phyloP scores from a whole-genome alignment of 2,329 filamentous ascomycete genomes.

The Fusarium setosum region DNA sequence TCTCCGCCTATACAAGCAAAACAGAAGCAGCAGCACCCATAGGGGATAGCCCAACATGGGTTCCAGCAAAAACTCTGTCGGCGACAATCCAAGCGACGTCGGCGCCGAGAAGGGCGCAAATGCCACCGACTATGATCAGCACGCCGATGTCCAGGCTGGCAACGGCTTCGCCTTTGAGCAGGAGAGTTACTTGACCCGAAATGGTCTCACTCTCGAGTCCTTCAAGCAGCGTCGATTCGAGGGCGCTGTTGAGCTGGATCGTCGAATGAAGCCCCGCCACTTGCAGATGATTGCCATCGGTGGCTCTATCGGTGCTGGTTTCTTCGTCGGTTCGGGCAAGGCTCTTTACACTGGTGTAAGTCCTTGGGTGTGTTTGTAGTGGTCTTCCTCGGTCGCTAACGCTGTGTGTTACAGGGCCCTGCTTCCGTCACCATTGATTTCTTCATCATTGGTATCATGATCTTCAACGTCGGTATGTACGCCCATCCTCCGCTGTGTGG shows the following conservation, averaged over 20 bases:
- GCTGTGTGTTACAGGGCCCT: slow-evolving; percentile 46
- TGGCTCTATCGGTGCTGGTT: slow-evolving; percentile 71
- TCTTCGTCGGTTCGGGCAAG: slow-evolving; percentile 70
- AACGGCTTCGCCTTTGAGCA: slow-evolving; percentile 36
- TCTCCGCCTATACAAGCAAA: neutral
- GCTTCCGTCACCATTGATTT: slow-evolving; percentile 62
- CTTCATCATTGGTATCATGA: slow-evolving; percentile 68
- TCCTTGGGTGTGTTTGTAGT: neutral
- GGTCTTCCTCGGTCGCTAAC: slow-evolving; percentile 7
- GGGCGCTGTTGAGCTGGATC: slow-evolving; percentile 50
- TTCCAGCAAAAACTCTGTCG: slow-evolving; percentile 27
- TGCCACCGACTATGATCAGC: slow-evolving; percentile 32
- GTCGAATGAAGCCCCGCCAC: slow-evolving; percentile 66
- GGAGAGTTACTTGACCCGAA: slow-evolving; percentile 37
- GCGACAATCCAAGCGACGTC: slow-evolving; percentile 35
- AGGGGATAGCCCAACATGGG: slow-evolving; percentile 33
- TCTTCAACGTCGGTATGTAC: slow-evolving; percentile 62
- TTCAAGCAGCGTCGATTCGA: slow-evolving; percentile 37
- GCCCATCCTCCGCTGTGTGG: neutral
- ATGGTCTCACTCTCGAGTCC: slow-evolving; percentile 41
- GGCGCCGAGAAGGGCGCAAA: slow-evolving; percentile 37
- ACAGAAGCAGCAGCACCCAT: slow-evolving; percentile 2
- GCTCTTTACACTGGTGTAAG: slow-evolving; percentile 61
- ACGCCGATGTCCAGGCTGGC: slow-evolving; percentile 23
- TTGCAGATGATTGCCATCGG: slow-evolving; percentile 73